phyloP scores from a whole-genome alignment of 345 rosid species.

The Limnanthes douglasii region DNA sequence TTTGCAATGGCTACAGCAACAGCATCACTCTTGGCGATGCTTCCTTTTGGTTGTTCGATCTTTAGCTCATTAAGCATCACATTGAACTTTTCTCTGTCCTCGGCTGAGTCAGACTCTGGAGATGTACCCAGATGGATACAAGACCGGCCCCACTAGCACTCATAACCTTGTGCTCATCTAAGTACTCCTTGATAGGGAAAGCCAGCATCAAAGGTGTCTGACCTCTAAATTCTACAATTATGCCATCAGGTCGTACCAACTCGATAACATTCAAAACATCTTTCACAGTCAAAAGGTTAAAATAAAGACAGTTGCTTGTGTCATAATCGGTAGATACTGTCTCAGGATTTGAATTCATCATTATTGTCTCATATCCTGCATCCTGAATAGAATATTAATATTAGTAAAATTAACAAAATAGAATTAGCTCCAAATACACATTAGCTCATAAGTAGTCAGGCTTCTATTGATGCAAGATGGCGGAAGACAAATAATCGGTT shows the following conservation, averaged over 20 bases:
- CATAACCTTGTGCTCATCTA: slow-evolving; percentile 55
- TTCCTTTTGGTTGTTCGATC: slow-evolving; percentile 96
- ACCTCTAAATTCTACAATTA: slow-evolving; percentile 93
- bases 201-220: slow-evolving; percentile 95
- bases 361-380: slow-evolving; percentile 95
- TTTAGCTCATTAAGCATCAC: slow-evolving; percentile 59
- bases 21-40: slow-evolving; percentile 82
- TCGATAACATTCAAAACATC: slow-evolving; percentile 82
- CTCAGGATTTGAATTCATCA: slow-evolving; percentile 98
- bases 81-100: slow-evolving; percentile 88
- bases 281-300: slow-evolving; percentile 81
- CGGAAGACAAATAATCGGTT: no score
- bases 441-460: no score
- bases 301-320: slow-evolving; percentile 91
- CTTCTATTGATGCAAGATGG: no score
- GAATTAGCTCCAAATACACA: no score
- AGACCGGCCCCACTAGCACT: slow-evolving; percentile 57
- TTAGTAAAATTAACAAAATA: slow-evolving; percentile 4
- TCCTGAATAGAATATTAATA: slow-evolving; percentile 27
- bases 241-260: slow-evolving; percentile 89
- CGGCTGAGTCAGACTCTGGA: slow-evolving; percentile 95
- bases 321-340: slow-evolving; percentile 95
- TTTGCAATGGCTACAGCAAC: slow-evolving; percentile 77
- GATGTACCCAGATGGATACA: slow-evolving; percentile 88
- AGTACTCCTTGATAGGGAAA: slow-evolving; percentile 66